A percentile compares a stretch with the other conserved stretches of the same genome.
Conservation (phyloP, 768 basidiomycete genomes). For the Boletus tomentosulus region DNA sequence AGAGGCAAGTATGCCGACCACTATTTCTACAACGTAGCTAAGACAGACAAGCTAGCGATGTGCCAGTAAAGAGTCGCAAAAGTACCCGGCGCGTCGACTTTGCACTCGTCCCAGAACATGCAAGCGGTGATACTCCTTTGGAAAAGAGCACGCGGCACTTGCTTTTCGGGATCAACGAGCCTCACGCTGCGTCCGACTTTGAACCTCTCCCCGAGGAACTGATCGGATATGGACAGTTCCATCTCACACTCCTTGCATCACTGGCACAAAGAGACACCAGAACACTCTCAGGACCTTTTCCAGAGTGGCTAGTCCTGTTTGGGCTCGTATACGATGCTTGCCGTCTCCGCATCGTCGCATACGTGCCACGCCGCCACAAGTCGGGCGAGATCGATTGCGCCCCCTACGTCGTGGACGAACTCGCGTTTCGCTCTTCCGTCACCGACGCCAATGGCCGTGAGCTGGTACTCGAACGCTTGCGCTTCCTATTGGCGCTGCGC, state of each 20-base stretch:
- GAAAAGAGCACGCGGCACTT: constrained; percentile 2
- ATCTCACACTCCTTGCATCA: constrained; percentile 14
- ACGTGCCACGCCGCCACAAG: constrained; percentile 12
- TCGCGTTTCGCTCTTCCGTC: constrained; percentile 6
- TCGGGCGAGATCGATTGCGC: constrained; percentile 7
- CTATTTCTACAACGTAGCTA: background rate
- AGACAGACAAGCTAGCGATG: constrained; percentile 9
- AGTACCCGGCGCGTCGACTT: constrained; percentile 8
- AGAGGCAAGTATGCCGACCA: constrained; percentile 14
- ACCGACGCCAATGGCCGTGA: constrained; percentile 4
- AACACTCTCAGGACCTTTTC: constrained; percentile 4
- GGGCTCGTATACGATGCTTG: constrained; percentile 19
- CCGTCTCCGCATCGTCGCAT: constrained; percentile 18
- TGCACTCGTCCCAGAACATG: constrained; percentile 7
- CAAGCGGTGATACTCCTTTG: background rate
- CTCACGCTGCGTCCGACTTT: background rate
- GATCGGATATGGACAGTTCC: background rate
- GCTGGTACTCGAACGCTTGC: constrained; percentile 14
- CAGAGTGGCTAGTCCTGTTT: constrained; percentile 27
- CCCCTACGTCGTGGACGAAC: constrained; percentile 21
- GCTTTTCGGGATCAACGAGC: constrained; percentile 16
- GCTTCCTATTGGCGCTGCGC: constrained; percentile 16
- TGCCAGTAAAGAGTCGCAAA: background rate
- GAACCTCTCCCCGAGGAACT: constrained; percentile 11
- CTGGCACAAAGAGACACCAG: background rate